Percentiles rank a stretch among this genome's conserved stretches.
phyloP scores from a whole-genome alignment of 169 alveolate genomes.

The Plasmodium adleri region DNA sequence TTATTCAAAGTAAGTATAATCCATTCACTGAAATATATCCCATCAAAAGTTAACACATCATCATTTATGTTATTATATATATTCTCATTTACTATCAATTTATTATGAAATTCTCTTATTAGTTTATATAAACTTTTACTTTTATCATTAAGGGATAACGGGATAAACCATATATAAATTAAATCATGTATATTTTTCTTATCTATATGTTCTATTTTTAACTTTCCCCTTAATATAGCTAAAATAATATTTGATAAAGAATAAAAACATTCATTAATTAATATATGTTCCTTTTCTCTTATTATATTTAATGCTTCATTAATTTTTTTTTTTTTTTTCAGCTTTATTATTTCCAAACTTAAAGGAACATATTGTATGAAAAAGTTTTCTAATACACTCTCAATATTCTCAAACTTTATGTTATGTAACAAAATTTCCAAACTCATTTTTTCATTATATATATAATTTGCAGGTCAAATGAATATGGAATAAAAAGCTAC shows the following conservation, averaged over 20 bases:
- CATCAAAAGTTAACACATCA: background rate
- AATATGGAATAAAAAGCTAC: too few species aligned
- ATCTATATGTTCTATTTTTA: slow-evolving; percentile 39
- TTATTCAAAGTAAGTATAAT: slow-evolving; percentile 25
- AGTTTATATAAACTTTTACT: background rate
- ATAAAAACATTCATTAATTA: slow-evolving; percentile 60
- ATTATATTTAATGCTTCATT: slow-evolving; percentile 24
- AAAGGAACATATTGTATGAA: slow-evolving; percentile 23
- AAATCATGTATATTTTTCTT: slow-evolving; percentile 8
- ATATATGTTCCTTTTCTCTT: slow-evolving; percentile 2
- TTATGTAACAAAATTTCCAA: slow-evolving; percentile 21
- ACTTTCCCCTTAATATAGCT: slow-evolving; percentile 6
- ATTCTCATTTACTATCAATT: background rate
- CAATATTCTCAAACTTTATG: slow-evolving; percentile 1
- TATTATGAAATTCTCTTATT: too few species aligned
- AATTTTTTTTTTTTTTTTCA: slow-evolving; percentile 12
- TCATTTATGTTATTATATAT: background rate
- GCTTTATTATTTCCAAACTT: slow-evolving; percentile 24
- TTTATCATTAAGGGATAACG: background rate
- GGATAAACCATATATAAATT: slow-evolving; percentile 60
- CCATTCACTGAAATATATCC: slow-evolving; percentile 54
- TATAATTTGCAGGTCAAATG: too few species aligned
- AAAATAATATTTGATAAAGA: slow-evolving; percentile 27
- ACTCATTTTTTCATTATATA: background rate
- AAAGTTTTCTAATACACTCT: slow-evolving; percentile 9